A percentile compares a stretch with the other conserved stretches of the same genome.
These are phyloP conservation scores for Penicillium robsamsonii DNA, from an alignment of 495 filamentous ascomycete species.

Conservation along the genomic window DNA sequence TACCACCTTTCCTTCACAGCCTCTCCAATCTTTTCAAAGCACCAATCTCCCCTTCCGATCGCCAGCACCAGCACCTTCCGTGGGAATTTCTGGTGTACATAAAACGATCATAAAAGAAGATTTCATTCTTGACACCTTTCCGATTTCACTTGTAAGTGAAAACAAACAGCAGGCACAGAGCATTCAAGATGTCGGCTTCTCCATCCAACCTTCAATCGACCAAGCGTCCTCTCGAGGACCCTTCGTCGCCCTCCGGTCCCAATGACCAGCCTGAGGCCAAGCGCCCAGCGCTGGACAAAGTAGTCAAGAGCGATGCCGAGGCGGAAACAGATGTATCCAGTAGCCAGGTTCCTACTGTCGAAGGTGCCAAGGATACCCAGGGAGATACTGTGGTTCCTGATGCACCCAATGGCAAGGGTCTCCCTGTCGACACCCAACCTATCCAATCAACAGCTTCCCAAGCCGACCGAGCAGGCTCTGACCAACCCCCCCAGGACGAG, in stretches of 20 bases:
- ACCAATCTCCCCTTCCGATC: slow-evolving; percentile 47
- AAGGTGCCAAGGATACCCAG: slow-evolving; percentile 49
- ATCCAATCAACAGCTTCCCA: slow-evolving; percentile 64
- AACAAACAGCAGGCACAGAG: slow-evolving; percentile 31
- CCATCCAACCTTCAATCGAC: slow-evolving; percentile 62
- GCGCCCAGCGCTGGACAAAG: slow-evolving; percentile 91
- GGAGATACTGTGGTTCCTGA: slow-evolving; percentile 73
- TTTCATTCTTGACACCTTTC: slow-evolving; percentile 41
- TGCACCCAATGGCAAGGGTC: slow-evolving; percentile 56
- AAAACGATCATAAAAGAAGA: slow-evolving; percentile 60
- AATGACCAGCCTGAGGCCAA: slow-evolving; percentile 96
- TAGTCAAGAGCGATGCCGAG: slow-evolving; percentile 59
- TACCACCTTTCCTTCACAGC: slow-evolving; percentile 38
- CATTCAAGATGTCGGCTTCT: slow-evolving; percentile 58
- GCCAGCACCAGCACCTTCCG: slow-evolving; percentile 86
- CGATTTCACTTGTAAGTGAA: slow-evolving; percentile 46
- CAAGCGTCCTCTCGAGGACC: slow-evolving; percentile 95
- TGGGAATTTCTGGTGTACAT: slow-evolving; percentile 88
- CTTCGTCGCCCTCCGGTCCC: slow-evolving; percentile 87
- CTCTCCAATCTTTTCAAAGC: slow-evolving; percentile 38
- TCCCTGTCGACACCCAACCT: slow-evolving; percentile 52
- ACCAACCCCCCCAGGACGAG: slow-evolving; percentile 70
- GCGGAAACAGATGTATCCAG: slow-evolving; percentile 56
- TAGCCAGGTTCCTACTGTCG: slow-evolving; percentile 30
- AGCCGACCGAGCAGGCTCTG: slow-evolving; percentile 50